Conservation (phyloP, 495 filamentous ascomycete genomes). For the Neurospora intermedia region DNA sequence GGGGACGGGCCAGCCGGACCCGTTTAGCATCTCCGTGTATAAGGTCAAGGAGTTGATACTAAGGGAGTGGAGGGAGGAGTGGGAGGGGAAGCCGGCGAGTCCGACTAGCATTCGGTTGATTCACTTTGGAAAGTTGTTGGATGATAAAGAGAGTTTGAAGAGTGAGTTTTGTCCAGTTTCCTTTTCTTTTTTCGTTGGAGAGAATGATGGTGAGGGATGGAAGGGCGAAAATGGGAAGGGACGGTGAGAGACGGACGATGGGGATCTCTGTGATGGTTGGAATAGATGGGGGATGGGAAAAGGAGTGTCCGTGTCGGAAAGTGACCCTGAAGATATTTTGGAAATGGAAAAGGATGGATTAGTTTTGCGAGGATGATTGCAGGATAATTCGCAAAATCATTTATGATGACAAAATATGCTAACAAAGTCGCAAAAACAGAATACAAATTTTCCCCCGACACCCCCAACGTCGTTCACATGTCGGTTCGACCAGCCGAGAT, state of each 20-base stretch:
- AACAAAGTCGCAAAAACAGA: slow-evolving; percentile 38
- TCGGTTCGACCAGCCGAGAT: slow-evolving; percentile 81
- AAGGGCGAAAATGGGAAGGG: too few species aligned
- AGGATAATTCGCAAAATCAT: too few species aligned
- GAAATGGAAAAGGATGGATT: too few species aligned
- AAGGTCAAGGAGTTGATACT: slow-evolving; percentile 86
- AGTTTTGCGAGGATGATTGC: too few species aligned
- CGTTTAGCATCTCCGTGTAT: slow-evolving; percentile 80
- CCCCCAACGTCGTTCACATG: slow-evolving; percentile 84
- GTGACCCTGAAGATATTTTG: too few species aligned
- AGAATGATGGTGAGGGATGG: too few species aligned
- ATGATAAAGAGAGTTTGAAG: slow-evolving; percentile 69
- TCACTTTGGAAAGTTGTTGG: slow-evolving; percentile 75
- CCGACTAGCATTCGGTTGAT: slow-evolving; percentile 82
- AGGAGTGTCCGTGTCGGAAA: too few species aligned
- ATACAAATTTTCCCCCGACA: slow-evolving; percentile 60
- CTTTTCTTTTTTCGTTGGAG: too few species aligned
- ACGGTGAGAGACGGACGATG: too few species aligned
- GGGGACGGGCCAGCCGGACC: slow-evolving; percentile 50
- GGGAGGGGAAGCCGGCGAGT: slow-evolving; percentile 73
- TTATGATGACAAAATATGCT: not conserved
- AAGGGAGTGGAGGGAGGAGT: slow-evolving; percentile 83
- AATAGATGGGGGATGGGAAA: too few species aligned
- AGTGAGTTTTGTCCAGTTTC: slow-evolving; percentile 11
- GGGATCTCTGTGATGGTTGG: too few species aligned